Evolutionary conservation across 2,329 filamentous ascomycete species (phyloP), one percentile per base, ranked within the genome.

Genomic region (Fusarium pseudocircinatum): DNA sequence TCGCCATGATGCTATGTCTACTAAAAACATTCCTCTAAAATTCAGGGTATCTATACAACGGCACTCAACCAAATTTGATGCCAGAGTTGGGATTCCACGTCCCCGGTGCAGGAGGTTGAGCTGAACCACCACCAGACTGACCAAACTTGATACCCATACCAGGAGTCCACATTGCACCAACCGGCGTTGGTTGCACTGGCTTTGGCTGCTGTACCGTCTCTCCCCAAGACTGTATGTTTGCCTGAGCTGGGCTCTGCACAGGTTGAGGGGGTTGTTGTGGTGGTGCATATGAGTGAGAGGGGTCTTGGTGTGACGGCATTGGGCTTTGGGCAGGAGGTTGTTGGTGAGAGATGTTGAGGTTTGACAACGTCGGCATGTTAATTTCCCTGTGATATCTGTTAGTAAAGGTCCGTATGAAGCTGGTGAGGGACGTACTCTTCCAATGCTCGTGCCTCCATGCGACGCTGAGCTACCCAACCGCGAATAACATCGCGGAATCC

Each of bases 71-170:
- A 81, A 91, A 91, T 60, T 87, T 85, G 72, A 92, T 87, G 7
- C 89, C 89, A 43, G 85, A 83, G 47, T 80, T 86, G 3, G 89
- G 88, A 73, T 91, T 89, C 90, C 90, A 92, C 2, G 85, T 87
- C 40, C 86, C 85, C 4, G 78, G 78, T 6, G 76, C 58, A 42
- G 72, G 73, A 65, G 71, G 71, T 62, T 77, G 75, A 24, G 75
- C 78, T 36, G 76, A 78, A 43, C 76, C 44, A 43, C 76, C 44
- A 24, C 76, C 60, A n/a, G 60, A 70, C 22, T 84, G 87, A 2
- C 89, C 89, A 81, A 97, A 97, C 64, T 91, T 91, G 77, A 97
- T 96, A 0, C 92, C 93, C 86, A 94, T 91, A 5, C 92, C 91
- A 1, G 94, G 94, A 62, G 90, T 91, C 95, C 95, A 97, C 80